Evolutionary conservation across 345 rosid genomes (phyloP), one percentile per base, ranked within the genome.

Genomic region (Eucalyptus melliodora): DNA sequence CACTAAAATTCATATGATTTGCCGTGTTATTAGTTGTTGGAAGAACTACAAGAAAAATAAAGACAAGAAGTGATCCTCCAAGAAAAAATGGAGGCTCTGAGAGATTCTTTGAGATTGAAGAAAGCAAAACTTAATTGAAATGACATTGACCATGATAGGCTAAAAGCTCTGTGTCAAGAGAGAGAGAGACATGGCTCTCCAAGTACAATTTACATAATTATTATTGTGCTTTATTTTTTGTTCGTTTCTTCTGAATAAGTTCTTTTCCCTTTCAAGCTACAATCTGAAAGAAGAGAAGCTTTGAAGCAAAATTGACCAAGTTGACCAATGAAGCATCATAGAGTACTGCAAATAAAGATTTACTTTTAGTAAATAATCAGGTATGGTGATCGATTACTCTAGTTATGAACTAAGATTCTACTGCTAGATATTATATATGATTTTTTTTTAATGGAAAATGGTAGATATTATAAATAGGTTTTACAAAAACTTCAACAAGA

Each of bases 1-100:
- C 47, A 60, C 44, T 60, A 88, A 89, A 59, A 26, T 26, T 59
- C 7, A 87, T 91, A 9, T 9, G 53, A n/a, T 90, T 86, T 31
- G 53, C 24, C 59, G 88, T 91, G 88, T 88, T 89, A 65, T 86
- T 92, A 97, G 98, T 91, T 97, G 90, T 67, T 90, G 88, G 96
- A 95, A 89, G 97, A 96, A 90, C 80, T 97, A 94, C 94, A 90
- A 31, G 97, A 94, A 89, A 97, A 95, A 92, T 92, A 91, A 89
- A 91, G 87, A 44, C 93, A 93, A 92, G 96, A 95, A 90, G 89
- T 83, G 49, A 91, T 92, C 89, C 67, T 96, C 92, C 97, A 91
- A 89, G 97, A 94, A 91, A 96, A 97, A 90, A 89, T 95, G 92
- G 95, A 95, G 88, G 87, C 91, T 87, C 47, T 95, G 90, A 92